Conservation (phyloP, 2,329 filamentous ascomycete species). For the Monosporascus ibericus region DNA sequence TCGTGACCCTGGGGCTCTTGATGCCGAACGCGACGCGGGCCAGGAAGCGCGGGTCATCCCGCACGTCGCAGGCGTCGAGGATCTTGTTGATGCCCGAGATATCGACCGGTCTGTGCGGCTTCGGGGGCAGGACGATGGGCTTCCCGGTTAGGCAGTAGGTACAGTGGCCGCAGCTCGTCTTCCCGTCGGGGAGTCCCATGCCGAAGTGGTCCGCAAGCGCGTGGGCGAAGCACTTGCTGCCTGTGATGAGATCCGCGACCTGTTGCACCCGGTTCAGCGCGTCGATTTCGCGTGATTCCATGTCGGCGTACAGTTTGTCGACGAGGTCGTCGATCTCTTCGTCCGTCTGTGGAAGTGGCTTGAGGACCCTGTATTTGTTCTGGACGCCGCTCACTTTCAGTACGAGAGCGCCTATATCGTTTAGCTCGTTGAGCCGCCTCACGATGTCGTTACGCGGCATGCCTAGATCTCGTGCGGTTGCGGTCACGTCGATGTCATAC, state of each 20-base stretch:
- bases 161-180: conserved; percentile 48
- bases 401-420: conserved; percentile 42
- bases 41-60: conserved; percentile 54
- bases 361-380: conserved; percentile 47
- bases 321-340: conserved; percentile 38
- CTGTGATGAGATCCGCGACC: conserved; percentile 49
- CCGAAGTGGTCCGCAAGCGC: conserved; percentile 52
- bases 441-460: conserved; percentile 42
- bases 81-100: conserved; percentile 33
- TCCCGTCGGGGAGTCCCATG: conserved; percentile 38
- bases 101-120: conserved; percentile 33
- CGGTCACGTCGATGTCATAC: conserved; percentile 43
- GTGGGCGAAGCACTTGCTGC: conserved; percentile 42
- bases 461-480: conserved; percentile 22
- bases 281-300: conserved; percentile 47
- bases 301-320: conserved; percentile 40
- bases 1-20: conserved; percentile 46
- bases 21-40: conserved; percentile 58
- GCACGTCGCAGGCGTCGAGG: conserved; percentile 35
- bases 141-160: conserved; percentile 39
- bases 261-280: conserved; percentile 44
- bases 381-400: conserved; percentile 46
- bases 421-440: conserved; percentile 47
- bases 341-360: conserved; percentile 35
- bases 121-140: conserved; percentile 31